These are phyloP conservation scores for Yamadazyma insecticola DNA, from an alignment of 805 yeast species.

Conservation along the genomic window DNA sequence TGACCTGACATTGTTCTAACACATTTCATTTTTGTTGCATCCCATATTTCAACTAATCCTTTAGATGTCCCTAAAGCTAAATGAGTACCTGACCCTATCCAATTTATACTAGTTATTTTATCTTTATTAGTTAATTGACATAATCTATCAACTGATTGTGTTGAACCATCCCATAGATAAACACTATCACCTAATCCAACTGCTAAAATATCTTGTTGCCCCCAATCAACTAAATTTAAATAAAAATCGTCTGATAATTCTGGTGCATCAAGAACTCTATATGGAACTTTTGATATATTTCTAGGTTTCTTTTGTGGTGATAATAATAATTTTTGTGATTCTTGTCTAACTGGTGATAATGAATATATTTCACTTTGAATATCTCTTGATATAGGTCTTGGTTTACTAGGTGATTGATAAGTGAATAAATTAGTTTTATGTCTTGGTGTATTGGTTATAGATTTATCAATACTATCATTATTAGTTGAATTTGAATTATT, in stretches of 20 bases:
- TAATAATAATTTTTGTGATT: conserved; percentile 71
- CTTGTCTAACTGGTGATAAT: conserved; percentile 83
- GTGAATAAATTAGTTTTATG: conserved; percentile 59
- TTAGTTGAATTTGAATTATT: conserved; percentile 2
- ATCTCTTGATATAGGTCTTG: conserved; percentile 58
- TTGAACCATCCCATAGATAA: conserved; percentile 84
- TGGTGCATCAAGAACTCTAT: conserved; percentile 92
- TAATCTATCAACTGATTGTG: conserved; percentile 76
- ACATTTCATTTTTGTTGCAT: conserved; percentile 75
- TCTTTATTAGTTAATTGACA: conserved; percentile 67
- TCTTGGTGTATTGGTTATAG: conserved; percentile 34
- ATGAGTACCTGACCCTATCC: conserved; percentile 96
- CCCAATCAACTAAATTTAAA: conserved; percentile 92
- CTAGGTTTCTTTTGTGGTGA: conserved; percentile 81
- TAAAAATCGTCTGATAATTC: conserved; percentile 92
- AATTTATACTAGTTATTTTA: conserved; percentile 73
- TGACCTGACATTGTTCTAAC: conserved; percentile 93
- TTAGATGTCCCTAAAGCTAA: conserved; percentile 85
- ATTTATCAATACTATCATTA: conserved; percentile 7
- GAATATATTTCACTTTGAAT: conserved; percentile 74
- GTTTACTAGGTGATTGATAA: conserved; percentile 66
- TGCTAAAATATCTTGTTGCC: conserved; percentile 78
- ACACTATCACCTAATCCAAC: conserved; percentile 89
- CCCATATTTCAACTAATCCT: conserved; percentile 94
- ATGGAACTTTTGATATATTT: conserved; percentile 80